phyloP scores from a whole-genome alignment of 306 rosid genomes.

The Glycine soja region DNA sequence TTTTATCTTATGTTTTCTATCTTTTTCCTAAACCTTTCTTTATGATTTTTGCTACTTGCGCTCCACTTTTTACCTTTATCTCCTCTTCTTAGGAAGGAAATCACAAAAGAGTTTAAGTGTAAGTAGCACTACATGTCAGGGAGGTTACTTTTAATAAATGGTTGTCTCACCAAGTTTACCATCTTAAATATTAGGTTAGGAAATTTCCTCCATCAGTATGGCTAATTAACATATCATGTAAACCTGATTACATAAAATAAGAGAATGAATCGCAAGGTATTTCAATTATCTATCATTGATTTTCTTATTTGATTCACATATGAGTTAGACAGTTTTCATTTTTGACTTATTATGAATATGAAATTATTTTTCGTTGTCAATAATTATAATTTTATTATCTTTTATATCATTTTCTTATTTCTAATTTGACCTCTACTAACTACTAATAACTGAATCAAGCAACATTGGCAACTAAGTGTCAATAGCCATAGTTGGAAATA shows the following conservation, averaged over 20 bases:
- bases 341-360: neutral
- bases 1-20: neutral
- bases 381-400: too few species aligned
- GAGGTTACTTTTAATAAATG: too few species aligned
- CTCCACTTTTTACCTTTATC: conserved; percentile 55
- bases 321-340: neutral
- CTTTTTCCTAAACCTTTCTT: neutral
- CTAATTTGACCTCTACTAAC: too few species aligned
- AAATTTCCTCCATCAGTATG: too few species aligned
- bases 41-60: conserved; percentile 57
- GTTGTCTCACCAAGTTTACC: neutral
- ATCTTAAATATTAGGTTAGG: neutral
- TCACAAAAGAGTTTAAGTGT: conserved; percentile 55
- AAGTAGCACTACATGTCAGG: conserved; percentile 47
- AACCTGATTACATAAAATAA: too few species aligned
- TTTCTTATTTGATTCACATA: neutral
- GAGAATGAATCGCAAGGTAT: neutral
- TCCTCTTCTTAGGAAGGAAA: conserved; percentile 7
- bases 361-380: neutral
- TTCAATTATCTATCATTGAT: neutral
- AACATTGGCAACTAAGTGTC: too few species aligned
- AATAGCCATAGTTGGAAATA: too few species aligned
- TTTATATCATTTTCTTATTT: too few species aligned
- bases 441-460: too few species aligned
- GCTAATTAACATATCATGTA: too few species aligned